Conservation (phyloP, 2,329 filamentous ascomycete species). For the Hymenoscyphus repandus region DNA sequence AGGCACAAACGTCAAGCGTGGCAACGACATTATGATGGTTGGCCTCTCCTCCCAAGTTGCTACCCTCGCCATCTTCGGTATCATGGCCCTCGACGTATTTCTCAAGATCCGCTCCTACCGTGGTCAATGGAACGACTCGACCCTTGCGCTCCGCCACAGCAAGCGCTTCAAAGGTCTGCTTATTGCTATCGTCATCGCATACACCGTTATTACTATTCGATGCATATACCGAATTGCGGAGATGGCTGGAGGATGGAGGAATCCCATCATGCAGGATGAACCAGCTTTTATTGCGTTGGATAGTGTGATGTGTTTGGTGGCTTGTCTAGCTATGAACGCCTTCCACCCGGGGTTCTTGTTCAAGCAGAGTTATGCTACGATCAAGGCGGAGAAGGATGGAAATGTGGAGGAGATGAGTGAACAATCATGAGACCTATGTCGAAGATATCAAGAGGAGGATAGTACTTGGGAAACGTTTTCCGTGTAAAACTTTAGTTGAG, state of each 20-base stretch:
- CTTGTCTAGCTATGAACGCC: constrained; percentile 39
- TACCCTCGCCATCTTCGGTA: constrained; percentile 32
- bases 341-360: constrained; percentile 35
- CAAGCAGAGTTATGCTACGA: constrained; percentile 11
- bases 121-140: constrained; percentile 7
- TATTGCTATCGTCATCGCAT: constrained; percentile 9
- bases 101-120: constrained; percentile 9
- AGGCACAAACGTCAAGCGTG: constrained; percentile 35
- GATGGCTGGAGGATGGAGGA: constrained; percentile 60
- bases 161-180: constrained; percentile 11
- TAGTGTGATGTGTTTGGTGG: constrained; percentile 42
- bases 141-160: constrained; percentile 5
- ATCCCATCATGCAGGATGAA: constrained; percentile 57
- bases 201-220: constrained; percentile 11
- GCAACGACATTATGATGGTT: constrained; percentile 34
- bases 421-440: no score
- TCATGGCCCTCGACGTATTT: constrained; percentile 15
- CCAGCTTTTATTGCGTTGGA: constrained; percentile 50
- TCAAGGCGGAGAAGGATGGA: constrained; percentile 1
- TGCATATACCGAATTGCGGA: constrained; percentile 40
- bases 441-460: no score
- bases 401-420: background rate
- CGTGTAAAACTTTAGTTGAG: no score
- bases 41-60: constrained; percentile 34
- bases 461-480: no score